Base-by-base conservation (phyloP, 768 basidiomycete genomes). In the Boletus subparvulus region DNA sequence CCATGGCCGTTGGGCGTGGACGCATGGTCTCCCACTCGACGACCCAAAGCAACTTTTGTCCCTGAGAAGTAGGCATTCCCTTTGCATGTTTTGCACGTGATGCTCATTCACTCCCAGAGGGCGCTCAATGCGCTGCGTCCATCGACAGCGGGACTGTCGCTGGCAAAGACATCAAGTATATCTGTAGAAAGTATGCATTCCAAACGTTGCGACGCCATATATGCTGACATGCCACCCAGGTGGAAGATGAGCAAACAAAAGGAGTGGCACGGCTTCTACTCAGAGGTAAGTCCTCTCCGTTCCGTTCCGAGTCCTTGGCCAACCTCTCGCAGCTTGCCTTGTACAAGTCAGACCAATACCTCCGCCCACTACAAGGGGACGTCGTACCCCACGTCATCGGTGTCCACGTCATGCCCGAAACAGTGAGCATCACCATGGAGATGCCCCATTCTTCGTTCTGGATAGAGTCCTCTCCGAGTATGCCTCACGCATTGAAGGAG, bases 401-500 rank as follows among this genome's bases (percentile, higher is more conserved):
- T 40, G 74, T 81, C 21, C 78, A 78, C 65, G 57, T 74, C 21
- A 67, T 70, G 58, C 63, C 75, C 28, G 72, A 71, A 48, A 63
- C 70, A 11, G 70, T 81, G 45, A 75, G 75, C 61, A 45, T 74
- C 30, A 74, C 78, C 13, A 80, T 83, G 76, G 82, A 81, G 60
- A 70, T 79, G 16, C 86, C 86, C 1, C 83, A 86, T 60, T 72
- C 69, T 16, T 75, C 76, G 8, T 83, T 85, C 66, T 86, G 86
- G 84, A 77, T 84, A 57, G 80, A 85, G 59, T 82, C 86, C 14
- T 81, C 78, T 6, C 67, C 78, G 3, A 77, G 74, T 42, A 86
- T 87, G 84, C 83, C 85, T 4, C 61, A 68, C 8, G 66, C 75
- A 12, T 68, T 85, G 51, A 87, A 87, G 68, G 73, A 79, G 53